Evolutionary conservation across 345 rosid genomes (phyloP), one percentile per base, ranked within the genome.

Genomic region (Linum tenue): DNA sequence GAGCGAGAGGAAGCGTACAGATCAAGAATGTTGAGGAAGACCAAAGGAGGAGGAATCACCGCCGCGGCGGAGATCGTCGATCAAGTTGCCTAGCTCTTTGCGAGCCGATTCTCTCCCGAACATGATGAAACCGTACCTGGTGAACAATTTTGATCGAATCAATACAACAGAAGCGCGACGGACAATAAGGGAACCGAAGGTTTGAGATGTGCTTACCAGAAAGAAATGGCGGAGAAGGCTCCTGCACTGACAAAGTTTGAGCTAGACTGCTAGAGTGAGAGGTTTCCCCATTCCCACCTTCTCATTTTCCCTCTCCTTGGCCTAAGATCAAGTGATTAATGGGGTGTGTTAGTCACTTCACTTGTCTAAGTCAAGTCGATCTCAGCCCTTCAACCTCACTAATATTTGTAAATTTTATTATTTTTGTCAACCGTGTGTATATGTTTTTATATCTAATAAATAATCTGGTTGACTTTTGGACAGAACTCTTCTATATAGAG

Each of bases 21-120:
- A 61, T 85, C 71, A 85, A 3, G 81, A 69, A 62, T 70, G 17
- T 12, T 73, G 67, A 35, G 79, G 71, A 66, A 75, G 61, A 61
- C 31, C 31, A 22, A 22, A 22, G 7, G 86, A 75, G 16, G 70
- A 57, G 4, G 86, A 61, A 62, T 77, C 69, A 53, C 77, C 73
- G 37, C 83, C 73, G 39, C 83, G 79, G 55, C 87, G 88, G 68
- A 94, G 97, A 55, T 79, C 83, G 64, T 83, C 88, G 65, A 94
- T 90, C 74, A 88, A 67, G 51, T 82, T 76, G 1, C 89, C 88
- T 35, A 91, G 91, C 67, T 90, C 95, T 73, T 86, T 90, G 31
- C 95, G 84, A 65, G 91, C 96, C 5, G 91, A 86, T 72, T 88
- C 95, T 77, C 95, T 81, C 42, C 97, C 99, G 62, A 88, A 85